Evolutionary conservation across 2,329 filamentous ascomycete genomes (phyloP).

Genomic region (Fusarium newnesense): DNA sequence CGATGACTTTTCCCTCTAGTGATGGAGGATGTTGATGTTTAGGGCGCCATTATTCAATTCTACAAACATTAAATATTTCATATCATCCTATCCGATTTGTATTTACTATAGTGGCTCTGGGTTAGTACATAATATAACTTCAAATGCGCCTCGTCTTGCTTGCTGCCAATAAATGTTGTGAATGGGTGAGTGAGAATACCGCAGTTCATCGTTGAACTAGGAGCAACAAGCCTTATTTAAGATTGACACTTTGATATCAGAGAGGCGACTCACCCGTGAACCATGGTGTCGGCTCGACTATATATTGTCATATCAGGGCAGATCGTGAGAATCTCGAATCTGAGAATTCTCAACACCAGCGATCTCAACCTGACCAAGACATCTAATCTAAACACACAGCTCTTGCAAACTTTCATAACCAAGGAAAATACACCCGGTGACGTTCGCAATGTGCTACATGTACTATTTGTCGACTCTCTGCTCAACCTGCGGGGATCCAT

Average conservation of each 20-base stretch:
- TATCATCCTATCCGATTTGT: not conserved
- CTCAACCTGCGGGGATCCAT: not conserved
- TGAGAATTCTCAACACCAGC: fast-evolving
- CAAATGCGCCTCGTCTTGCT: fast-evolving
- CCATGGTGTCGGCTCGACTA: not conserved
- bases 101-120: not conserved
- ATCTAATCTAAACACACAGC: fast-evolving
- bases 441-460: not conserved
- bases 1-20: not conserved
- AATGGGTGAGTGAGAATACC: not conserved
- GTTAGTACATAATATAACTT: not conserved
- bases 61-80: not conserved
- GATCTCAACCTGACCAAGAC: not conserved
- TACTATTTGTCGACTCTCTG: not conserved
- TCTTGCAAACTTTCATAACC: not conserved
- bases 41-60: not conserved
- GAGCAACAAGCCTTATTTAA: not conserved
- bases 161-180: fast-evolving
- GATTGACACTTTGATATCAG: too few species aligned
- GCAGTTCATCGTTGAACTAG: fast-evolving
- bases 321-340: too few species aligned
- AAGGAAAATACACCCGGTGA: fast-evolving
- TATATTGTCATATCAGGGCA: not conserved
- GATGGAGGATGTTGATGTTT: not conserved
- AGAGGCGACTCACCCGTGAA: not conserved